Evolutionary conservation across 108 stramenopile species (phyloP), one percentile per base, ranked within the genome.

Genomic region (Cyclotella sp.): DNA sequence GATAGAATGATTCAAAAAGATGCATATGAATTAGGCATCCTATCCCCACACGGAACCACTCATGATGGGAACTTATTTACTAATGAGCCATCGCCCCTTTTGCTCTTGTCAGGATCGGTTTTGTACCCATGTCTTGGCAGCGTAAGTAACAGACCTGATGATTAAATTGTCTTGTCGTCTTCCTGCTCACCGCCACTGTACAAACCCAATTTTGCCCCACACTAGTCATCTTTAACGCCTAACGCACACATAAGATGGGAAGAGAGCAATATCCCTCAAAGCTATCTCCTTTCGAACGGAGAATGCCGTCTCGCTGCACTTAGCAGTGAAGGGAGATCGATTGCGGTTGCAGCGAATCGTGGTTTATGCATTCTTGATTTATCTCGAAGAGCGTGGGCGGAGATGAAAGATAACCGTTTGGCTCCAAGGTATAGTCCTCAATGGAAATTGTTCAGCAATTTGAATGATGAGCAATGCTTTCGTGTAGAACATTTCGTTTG

Each of bases 311-410:
- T 81, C 41, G 80, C 73, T 11, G 42, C 73, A 29, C 69, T 68
- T 19, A 75, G 63, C 49, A 61, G 53, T 30, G 55, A 55, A 43
- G 80, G 80, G 39, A 60, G 53, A 45, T 75, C 80, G 19, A 81
- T 81, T 47, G 80, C 80, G 10, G 69, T 81, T n/a, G 80, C 80
- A 40, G 52, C 73, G 19, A 68, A 73, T 55, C 73, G 73, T 34
- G 80, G 80, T 26, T 58, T 81, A 43, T 81, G 80, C 34, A 54
- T 81, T 46, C 73, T 81, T 51, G 73, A 75, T 65, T 59, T 81
- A 45, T 70, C 73, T 41, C 68, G 69, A 40, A 22, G 43, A 40
- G n/a, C n/a, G n/a, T n/a, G n/a, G n/a, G n/a, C n/a, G n/a, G 27
- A 64, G 41, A 16, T 13, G 19, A 39, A 39, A 28, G 70, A 73